Percentiles rank a stretch among this genome's conserved stretches.
These are phyloP conservation scores for Botrytis hyacinthi DNA, from an alignment of 2,329 filamentous ascomycete species.

Conservation along the genomic window DNA sequence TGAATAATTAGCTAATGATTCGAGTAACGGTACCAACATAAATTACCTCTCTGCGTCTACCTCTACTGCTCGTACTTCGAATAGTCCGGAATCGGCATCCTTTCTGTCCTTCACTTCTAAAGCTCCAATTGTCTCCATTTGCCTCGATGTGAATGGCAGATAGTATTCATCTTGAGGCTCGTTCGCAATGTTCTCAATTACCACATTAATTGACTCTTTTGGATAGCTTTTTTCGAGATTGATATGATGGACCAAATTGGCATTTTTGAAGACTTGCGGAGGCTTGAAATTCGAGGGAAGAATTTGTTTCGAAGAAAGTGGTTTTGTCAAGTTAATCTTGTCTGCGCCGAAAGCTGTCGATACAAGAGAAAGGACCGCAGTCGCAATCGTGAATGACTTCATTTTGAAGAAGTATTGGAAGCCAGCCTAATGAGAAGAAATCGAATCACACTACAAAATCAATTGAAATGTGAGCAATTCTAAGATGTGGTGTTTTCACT, in stretches of 20 bases:
- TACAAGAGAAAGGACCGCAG: conserved; percentile 56
- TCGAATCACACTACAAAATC: background rate
- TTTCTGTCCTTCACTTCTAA: conserved; percentile 94
- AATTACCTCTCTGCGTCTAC: conserved; percentile 57
- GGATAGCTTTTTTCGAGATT: conserved; percentile 92
- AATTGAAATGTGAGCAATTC: background rate
- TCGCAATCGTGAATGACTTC: conserved; percentile 46
- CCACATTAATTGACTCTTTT: conserved; percentile 88
- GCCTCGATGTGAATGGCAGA: conserved; percentile 75
- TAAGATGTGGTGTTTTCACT: conserved; percentile 6
- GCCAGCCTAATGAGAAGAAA: background rate
- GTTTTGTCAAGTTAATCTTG: conserved; percentile 36
- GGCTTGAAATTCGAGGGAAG: conserved; percentile 72
- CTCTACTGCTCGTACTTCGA: conserved; percentile 67
- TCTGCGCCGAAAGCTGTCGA: conserved; percentile 35
- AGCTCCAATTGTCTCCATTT: conserved; percentile 75
- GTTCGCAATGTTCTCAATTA: conserved; percentile 82
- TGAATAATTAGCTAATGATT: conserved; percentile 30
- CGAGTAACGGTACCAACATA: conserved; percentile 2
- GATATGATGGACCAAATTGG: conserved; percentile 83
- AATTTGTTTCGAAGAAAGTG: conserved; percentile 55
- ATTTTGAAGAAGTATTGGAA: conserved; percentile 32
- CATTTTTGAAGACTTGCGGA: conserved; percentile 89
- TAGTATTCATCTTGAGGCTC: conserved; percentile 87
- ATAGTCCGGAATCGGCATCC: conserved; percentile 63